phyloP scores from a whole-genome alignment of 805 yeast species.

The Wickerhamia fluorescens region DNA sequence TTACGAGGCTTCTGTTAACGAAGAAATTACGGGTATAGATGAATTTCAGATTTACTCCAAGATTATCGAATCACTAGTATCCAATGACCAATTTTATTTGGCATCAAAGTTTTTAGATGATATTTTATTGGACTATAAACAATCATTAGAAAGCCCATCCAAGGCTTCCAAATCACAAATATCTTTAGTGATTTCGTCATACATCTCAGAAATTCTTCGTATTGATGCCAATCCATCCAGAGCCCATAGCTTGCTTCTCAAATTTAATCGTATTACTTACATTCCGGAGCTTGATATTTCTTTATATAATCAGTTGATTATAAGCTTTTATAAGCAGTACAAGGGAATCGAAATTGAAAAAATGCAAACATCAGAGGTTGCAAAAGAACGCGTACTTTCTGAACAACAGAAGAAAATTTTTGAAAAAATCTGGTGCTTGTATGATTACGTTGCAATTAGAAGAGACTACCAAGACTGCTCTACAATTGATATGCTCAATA shows the following conservation, averaged over 20 bases:
- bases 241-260: slow-evolving; percentile 19
- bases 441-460: slow-evolving; percentile 28
- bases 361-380: too few species aligned
- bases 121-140: slow-evolving; percentile 39
- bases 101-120: slow-evolving; percentile 55
- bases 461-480: slow-evolving; percentile 23
- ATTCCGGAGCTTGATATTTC: slow-evolving; percentile 29
- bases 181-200: slow-evolving; percentile 37
- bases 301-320: slow-evolving; percentile 25
- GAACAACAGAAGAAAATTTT: slow-evolving; percentile 3
- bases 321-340: slow-evolving; percentile 15
- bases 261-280: slow-evolving; percentile 23
- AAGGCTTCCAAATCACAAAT: slow-evolving; percentile 20
- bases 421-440: slow-evolving; percentile 22
- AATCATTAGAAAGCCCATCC: slow-evolving; percentile 10
- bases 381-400: too few species aligned
- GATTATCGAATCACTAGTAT: slow-evolving; percentile 46
- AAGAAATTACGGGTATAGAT: slow-evolving; percentile 13
- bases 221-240: slow-evolving; percentile 9
- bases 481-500: slow-evolving; percentile 2
- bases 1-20: slow-evolving; percentile 27
- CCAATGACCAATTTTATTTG: slow-evolving; percentile 40
- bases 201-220: slow-evolving; percentile 10
- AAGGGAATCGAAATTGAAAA: slow-evolving; percentile 9
- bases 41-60: slow-evolving; percentile 46